A percentile compares a stretch with the other conserved stretches of the same genome.
phyloP scores from a whole-genome alignment of 2,329 filamentous ascomycete genomes.

The Fusarium circinatum region DNA sequence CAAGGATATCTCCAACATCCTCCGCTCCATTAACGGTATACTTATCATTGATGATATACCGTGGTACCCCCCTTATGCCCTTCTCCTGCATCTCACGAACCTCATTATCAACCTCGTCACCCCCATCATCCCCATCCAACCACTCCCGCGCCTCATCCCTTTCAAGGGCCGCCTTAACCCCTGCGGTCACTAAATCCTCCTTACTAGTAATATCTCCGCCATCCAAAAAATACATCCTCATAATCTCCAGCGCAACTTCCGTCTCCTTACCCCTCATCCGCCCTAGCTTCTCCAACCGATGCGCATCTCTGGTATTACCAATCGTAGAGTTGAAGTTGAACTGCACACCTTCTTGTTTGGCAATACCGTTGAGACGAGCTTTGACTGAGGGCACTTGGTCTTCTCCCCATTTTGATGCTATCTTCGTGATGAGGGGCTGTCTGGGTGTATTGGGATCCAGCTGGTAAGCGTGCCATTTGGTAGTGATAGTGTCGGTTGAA shows the following conservation, averaged over 20 bases:
- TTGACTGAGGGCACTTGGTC: constrained; percentile 68
- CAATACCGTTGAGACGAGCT: constrained; percentile 65
- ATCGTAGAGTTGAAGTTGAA: constrained; percentile 70
- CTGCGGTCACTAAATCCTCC: constrained; percentile 63
- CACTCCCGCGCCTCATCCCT: constrained; percentile 62
- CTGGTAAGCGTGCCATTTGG: constrained; percentile 83
- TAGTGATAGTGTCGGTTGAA: constrained; percentile 73
- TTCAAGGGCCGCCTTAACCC: constrained; percentile 64
- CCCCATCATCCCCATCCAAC: constrained; percentile 65
- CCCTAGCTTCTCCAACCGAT: constrained; percentile 75
- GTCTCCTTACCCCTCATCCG: constrained; percentile 61
- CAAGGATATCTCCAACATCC: constrained; percentile 73
- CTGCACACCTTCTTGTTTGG: constrained; percentile 73
- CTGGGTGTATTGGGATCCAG: constrained; percentile 73
- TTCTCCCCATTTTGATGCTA: constrained; percentile 72
- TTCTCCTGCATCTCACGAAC: constrained; percentile 62
- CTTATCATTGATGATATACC: constrained; percentile 76
- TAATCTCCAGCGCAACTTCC: constrained; percentile 69
- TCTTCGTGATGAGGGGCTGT: constrained; percentile 61
- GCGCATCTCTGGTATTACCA: constrained; percentile 58
- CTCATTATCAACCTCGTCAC: constrained; percentile 66
- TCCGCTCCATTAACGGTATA: constrained; percentile 78
- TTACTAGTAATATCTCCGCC: constrained; percentile 71
- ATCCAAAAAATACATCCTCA: constrained; percentile 73
- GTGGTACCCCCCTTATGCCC: constrained; percentile 74